phyloP scores from a whole-genome alignment of 1,284 basidiomycete species.

The Trichosporon coremiiforme region DNA sequence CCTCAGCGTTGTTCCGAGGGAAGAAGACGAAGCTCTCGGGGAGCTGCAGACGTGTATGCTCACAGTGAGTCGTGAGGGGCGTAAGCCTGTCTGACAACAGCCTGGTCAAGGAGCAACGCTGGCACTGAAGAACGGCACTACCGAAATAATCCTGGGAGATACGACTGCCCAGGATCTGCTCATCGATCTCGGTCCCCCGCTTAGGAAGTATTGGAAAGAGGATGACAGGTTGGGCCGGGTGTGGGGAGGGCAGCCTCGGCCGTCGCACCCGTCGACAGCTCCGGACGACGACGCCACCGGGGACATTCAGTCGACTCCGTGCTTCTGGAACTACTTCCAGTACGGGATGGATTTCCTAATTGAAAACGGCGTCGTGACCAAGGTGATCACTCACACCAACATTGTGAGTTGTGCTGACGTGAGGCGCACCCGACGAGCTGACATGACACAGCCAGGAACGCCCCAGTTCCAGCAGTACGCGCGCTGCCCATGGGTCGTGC shows the following conservation, averaged over 20 bases:
- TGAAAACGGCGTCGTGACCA: constrained; percentile 69
- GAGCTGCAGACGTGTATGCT: constrained; percentile 32
- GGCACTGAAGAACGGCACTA: constrained; percentile 46
- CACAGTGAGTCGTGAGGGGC: constrained; percentile 29
- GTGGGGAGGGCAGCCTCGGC: constrained; percentile 38
- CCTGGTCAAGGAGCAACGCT: constrained; percentile 72
- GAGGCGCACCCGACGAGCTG: background rate
- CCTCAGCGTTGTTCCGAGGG: constrained; percentile 47
- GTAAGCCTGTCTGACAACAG: constrained; percentile 54
- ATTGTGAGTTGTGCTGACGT: constrained; percentile 62
- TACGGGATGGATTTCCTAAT: constrained; percentile 82
- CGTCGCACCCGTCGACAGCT: background rate
- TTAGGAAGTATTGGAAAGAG: constrained; percentile 78
- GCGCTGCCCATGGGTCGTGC: constrained; percentile 81
- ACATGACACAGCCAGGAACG: constrained; percentile 69
- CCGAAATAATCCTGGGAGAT: constrained; percentile 71
- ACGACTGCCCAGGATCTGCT: constrained; percentile 79
- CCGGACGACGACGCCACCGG: background rate
- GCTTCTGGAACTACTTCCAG: constrained; percentile 91
- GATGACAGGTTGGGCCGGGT: constrained; percentile 70
- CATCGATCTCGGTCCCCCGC: constrained; percentile 74
- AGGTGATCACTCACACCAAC: constrained; percentile 82
- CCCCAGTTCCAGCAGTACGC: constrained; percentile 84
- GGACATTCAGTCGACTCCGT: constrained; percentile 52
- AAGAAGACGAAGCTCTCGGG: constrained; percentile 42